phyloP scores from a whole-genome alignment of 176 grass and related monocot genomes.

The Oryza coarctata region DNA sequence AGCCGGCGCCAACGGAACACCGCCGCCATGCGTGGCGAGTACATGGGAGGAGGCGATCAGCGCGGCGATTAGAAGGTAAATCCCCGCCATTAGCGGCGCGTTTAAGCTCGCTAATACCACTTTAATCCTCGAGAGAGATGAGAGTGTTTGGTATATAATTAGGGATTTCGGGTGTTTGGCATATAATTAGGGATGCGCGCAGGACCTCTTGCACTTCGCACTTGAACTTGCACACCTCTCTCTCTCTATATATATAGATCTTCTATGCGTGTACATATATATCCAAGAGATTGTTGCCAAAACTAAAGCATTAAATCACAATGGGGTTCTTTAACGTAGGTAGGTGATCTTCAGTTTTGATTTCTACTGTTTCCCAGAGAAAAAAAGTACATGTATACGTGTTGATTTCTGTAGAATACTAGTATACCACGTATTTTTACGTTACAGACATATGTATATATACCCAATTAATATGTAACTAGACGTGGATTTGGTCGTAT shows the following conservation, averaged over 20 bases:
- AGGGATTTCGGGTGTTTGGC: not conserved
- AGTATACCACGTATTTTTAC: not conserved
- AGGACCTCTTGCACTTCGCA: slow-evolving; percentile 19
- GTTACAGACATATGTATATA: not conserved
- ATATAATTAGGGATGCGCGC: too few relatives aligned
- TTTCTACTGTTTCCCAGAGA: not conserved
- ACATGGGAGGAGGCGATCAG: slow-evolving; percentile 33
- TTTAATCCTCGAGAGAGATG: not conserved
- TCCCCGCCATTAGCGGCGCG: slow-evolving; percentile 34
- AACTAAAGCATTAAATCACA: not conserved
- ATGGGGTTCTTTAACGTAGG: not conserved
- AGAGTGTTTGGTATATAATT: slow-evolving; percentile 24
- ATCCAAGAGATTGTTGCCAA: not conserved
- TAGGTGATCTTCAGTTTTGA: not conserved
- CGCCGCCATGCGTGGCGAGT: not conserved
- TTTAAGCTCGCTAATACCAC: not conserved
- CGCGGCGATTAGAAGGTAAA: slow-evolving; percentile 17
- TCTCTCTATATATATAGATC: slow-evolving; percentile 18
- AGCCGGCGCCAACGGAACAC: slow-evolving; percentile 10
- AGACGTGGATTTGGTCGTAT: not conserved
- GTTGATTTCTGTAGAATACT: not conserved
- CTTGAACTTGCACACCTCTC: not conserved
- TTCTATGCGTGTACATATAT: not conserved
- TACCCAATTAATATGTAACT: not conserved
- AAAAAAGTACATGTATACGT: not conserved